Conservation (phyloP, 2,329 filamentous ascomycete species). For the Ophiostoma triangulosporum region DNA sequence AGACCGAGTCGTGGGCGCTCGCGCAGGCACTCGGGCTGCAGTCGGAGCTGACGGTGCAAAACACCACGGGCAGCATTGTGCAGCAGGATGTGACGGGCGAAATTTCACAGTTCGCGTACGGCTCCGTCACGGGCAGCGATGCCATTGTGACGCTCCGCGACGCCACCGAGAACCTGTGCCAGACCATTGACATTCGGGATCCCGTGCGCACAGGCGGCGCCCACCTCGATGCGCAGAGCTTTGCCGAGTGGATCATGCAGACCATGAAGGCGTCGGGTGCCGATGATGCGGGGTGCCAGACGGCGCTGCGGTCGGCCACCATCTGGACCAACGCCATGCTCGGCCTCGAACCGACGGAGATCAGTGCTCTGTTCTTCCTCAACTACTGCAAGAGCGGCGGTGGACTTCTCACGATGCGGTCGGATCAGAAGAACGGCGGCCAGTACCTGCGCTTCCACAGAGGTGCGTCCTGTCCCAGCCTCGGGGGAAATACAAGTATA, state of each 20-base stretch:
- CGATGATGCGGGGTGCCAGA: not conserved
- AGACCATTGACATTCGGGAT: constrained; percentile 9
- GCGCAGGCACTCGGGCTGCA: constrained; percentile 1
- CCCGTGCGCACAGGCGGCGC: constrained; percentile 3
- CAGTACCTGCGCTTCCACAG: constrained; percentile 36
- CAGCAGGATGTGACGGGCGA: constrained; percentile 7
- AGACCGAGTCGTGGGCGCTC: constrained; percentile 4
- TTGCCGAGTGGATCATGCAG: constrained; percentile 5
- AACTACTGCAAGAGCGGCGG: constrained; percentile 40
- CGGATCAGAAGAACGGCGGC: constrained; percentile 37
- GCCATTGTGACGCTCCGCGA: constrained; percentile 3
- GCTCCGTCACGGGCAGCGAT: not conserved
- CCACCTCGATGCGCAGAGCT: constrained; percentile 5
- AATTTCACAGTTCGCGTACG: constrained; percentile 7
- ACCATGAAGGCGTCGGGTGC: not conserved
- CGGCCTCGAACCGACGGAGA: constrained; percentile 33
- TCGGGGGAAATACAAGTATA: not conserved
- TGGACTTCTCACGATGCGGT: constrained; percentile 38
- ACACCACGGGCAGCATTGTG: constrained; percentile 8
- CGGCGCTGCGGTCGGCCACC: constrained; percentile 3
- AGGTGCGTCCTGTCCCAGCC: constrained; percentile 18
- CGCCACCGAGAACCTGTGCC: constrained; percentile 6
- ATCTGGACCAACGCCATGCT: constrained; percentile 19
- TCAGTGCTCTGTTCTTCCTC: constrained; percentile 40
- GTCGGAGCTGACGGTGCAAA: constrained; percentile 5